phyloP scores from a whole-genome alignment of 2,329 filamentous ascomycete genomes.

The Chaetomium olivaceum region DNA sequence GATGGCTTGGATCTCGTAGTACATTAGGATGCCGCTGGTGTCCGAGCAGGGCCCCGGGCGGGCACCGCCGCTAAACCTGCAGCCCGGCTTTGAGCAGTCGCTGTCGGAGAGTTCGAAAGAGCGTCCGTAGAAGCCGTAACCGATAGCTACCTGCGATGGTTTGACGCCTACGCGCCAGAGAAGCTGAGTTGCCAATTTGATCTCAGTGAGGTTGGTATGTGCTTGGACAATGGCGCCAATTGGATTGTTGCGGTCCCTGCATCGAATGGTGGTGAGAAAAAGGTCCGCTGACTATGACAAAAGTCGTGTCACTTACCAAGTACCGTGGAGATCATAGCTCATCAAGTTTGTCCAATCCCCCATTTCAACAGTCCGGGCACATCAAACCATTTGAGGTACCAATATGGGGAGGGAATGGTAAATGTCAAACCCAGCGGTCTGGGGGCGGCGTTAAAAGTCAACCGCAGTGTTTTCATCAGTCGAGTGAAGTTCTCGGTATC shows the following conservation, averaged over 20 bases:
- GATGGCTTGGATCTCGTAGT: not conserved
- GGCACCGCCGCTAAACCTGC: not conserved
- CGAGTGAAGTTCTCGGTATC: not conserved
- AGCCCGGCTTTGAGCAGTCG: not conserved
- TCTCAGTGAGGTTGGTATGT: constrained; percentile 6
- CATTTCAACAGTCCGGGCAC: not conserved
- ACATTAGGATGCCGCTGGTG: not conserved
- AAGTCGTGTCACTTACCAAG: not conserved
- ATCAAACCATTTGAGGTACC: constrained; percentile 3
- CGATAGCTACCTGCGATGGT: not conserved
- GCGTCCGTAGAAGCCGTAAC: constrained; percentile 3
- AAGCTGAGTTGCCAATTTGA: not conserved
- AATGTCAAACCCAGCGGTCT: not conserved
- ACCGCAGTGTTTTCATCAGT: not conserved
- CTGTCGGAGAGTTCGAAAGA: not conserved
- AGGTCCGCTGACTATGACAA: not conserved
- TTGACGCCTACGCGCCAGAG: not conserved
- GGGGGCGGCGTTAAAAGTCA: not conserved
- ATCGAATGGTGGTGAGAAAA: no score
- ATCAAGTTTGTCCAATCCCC: not conserved
- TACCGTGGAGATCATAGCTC: not conserved
- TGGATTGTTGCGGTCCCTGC: not conserved
- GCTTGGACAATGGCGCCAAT: not conserved
- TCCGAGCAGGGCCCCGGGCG: not conserved
- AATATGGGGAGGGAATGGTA: not conserved